Conservation (phyloP, 306 rosid species). For the Prunus davidiana region DNA sequence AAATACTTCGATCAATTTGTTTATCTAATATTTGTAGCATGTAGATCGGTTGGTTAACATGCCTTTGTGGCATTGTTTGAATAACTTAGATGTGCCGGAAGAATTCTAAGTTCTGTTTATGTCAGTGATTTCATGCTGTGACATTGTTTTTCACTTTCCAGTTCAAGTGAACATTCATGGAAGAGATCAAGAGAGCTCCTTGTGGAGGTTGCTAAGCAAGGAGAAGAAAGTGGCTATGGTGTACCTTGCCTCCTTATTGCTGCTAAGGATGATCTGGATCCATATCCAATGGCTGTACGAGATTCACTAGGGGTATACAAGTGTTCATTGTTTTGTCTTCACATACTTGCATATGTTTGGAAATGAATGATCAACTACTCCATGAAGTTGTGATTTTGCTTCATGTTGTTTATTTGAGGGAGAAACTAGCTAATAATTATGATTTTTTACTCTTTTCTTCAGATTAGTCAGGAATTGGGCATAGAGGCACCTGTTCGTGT, state of each 20-base stretch:
- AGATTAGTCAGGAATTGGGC: slow-evolving; percentile 84
- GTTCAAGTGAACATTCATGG: slow-evolving; percentile 89
- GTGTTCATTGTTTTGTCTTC: slow-evolving; percentile 11
- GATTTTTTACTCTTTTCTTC: slow-evolving; percentile 6
- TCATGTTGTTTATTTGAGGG: neutral
- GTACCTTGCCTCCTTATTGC: slow-evolving; percentile 89
- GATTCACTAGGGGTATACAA: slow-evolving; percentile 76
- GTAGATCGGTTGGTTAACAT: neutral
- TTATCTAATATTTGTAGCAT: neutral
- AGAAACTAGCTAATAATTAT: neutral
- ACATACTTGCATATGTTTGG: neutral
- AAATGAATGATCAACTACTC: slow-evolving; percentile 9
- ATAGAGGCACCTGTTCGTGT: slow-evolving; percentile 77
- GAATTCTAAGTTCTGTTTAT: neutral
- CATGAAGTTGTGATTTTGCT: slow-evolving; percentile 5
- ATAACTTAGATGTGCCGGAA: neutral
- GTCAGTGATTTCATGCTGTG: slow-evolving; percentile 9
- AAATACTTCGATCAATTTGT: neutral
- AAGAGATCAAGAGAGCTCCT: slow-evolving; percentile 74
- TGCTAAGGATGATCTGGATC: slow-evolving; percentile 88
- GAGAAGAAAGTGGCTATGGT: slow-evolving; percentile 72
- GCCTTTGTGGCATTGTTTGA: neutral
- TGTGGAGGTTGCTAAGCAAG: slow-evolving; percentile 75
- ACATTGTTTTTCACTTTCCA: slow-evolving; percentile 38
- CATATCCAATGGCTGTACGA: slow-evolving; percentile 73